Evolutionary conservation across 2,329 filamentous ascomycete genomes (phyloP).

Genomic region (Neoascochyta sp.): DNA sequence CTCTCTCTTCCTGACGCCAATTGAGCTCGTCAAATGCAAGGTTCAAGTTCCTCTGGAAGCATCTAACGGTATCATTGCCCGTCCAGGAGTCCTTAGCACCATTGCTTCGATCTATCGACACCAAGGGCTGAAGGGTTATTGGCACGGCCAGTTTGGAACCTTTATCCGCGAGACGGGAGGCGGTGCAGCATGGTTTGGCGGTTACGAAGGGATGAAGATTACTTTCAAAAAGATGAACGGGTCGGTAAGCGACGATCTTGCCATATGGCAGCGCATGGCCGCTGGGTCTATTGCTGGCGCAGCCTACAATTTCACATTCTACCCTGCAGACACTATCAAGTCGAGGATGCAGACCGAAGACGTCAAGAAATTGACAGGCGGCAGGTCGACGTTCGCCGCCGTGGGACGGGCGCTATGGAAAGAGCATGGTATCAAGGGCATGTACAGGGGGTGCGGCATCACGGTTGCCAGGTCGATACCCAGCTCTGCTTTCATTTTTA

Average conservation of each 20-base stretch:
- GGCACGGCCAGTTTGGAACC: constrained; percentile 91
- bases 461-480: constrained; percentile 84
- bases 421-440: constrained; percentile 73
- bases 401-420: constrained; percentile 74
- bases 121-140: constrained; percentile 82
- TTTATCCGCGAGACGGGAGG: constrained; percentile 92
- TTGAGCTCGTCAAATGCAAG: constrained; percentile 97
- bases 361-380: constrained; percentile 51
- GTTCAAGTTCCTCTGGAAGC: constrained; percentile 71
- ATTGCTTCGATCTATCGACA: constrained; percentile 77
- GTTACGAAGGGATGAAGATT: constrained; percentile 55
- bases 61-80: constrained; percentile 40
- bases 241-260: constrained; percentile 55
- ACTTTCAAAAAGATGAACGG: constrained; percentile 57
- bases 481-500: constrained; percentile 97
- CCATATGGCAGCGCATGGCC: constrained; percentile 80
- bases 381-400: constrained; percentile 64
- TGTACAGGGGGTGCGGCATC: constrained; percentile 94
- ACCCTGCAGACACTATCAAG: constrained; percentile 96
- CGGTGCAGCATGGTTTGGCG: constrained; percentile 84
- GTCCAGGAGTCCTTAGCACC: constrained; percentile 64
- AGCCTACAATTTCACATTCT: constrained; percentile 95
- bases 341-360: constrained; percentile 92
- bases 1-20: constrained; percentile 85
- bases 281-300: constrained; percentile 87